Base-by-base conservation (phyloP, 1,284 basidiomycete species). In the Schizophyllum commune region DNA sequence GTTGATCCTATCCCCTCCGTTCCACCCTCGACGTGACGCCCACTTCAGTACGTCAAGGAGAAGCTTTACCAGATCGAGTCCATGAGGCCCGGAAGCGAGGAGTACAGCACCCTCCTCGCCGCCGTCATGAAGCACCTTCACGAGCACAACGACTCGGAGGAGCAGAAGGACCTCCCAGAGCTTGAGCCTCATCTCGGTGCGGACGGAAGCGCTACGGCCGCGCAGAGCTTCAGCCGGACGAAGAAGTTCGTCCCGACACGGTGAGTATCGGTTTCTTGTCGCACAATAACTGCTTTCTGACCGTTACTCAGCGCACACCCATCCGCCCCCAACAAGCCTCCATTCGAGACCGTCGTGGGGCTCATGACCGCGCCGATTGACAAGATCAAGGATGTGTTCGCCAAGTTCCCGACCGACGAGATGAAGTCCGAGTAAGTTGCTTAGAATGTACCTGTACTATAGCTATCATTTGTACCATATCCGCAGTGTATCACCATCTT, bases 191-290 rank as follows among this genome's bases (percentile, higher is more conserved):
- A 69, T 15, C 72, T 86, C 20, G 78, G 79, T 4, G 64, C 68
- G 7, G 73, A 78, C 0, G 75, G 69, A 0, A 80, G 80, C 62
- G 67, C 72, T 47, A 61, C 72, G 6, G 80, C 81, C 0, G 83
- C 83, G 0, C 61, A 65, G 22, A 73, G 68, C 52, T 88, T 88
- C 72, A 76, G 73, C 63, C 72, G 76, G 61, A 87, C 84, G 4
- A 88, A 89, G 75, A 82, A 81, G 66, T 84, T 87, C 62, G 84
- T 78, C 1, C 85, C 85, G 0, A 88, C 85, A 8, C 74, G 81
- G 81, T 80, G 47, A 22, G 73, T 67, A 17, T 47, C 20, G n/a
- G 52, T 8, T 4, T 9, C 7, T 20, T 61, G 6, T 20, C 57
- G 56, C 51, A 39, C 3, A 33, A 2, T 32, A 32, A 47, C 19